Conservation (phyloP, 2,329 filamentous ascomycete species). For the Fusarium pseudograminearum region DNA sequence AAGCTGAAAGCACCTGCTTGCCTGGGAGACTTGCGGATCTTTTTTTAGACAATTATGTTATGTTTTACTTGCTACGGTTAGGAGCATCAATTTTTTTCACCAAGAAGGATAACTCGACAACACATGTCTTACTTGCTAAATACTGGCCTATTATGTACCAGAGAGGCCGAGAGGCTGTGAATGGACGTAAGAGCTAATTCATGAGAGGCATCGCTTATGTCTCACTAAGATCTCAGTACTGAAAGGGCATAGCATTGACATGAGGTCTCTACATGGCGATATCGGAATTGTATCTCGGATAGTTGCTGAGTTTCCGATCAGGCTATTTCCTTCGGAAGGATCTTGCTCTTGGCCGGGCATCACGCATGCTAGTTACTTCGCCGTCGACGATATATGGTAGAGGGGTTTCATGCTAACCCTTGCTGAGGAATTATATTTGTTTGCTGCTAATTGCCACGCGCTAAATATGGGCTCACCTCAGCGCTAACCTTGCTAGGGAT, state of each 20-base stretch:
- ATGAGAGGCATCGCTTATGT: neutral
- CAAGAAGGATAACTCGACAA: too few relatives aligned
- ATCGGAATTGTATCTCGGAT: neutral
- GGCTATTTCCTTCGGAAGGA: neutral
- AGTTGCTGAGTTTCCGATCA: too few relatives aligned
- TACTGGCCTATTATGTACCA: too few relatives aligned
- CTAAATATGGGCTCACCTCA: constrained; percentile 1
- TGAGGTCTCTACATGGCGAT: neutral
- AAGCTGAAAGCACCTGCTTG: neutral
- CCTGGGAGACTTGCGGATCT: neutral
- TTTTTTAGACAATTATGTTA: neutral
- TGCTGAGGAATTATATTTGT: neutral
- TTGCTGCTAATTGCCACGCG: neutral
- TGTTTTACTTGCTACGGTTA: neutral
- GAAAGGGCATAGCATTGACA: neutral
- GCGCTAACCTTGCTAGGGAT: neutral
- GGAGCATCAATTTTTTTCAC: too few relatives aligned
- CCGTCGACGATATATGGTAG: neutral
- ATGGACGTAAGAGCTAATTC: neutral
- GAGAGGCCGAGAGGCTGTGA: too few relatives aligned
- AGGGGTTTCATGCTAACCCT: neutral
- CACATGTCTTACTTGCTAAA: too few relatives aligned
- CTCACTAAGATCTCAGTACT: neutral
- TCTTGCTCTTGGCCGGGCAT: neutral
- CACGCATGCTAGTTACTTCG: neutral